Evolutionary conservation across 1,284 basidiomycete species (phyloP).

Genomic region (Ustilago xerochloae): DNA sequence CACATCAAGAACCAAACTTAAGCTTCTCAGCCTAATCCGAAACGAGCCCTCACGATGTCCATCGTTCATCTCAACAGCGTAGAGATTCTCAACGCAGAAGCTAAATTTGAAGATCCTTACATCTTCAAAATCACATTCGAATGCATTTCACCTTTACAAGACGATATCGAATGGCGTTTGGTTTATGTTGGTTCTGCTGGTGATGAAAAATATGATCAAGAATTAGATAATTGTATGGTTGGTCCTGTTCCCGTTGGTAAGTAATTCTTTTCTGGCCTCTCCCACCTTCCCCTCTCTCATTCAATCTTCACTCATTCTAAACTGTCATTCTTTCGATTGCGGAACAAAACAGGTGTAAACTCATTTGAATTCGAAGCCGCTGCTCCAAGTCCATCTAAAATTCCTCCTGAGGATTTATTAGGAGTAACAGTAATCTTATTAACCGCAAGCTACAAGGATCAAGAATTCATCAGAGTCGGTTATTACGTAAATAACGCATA

Average conservation of each 20-base stretch:
- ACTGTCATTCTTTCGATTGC: too few species aligned
- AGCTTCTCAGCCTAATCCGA: too few species aligned
- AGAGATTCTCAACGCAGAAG: constrained; percentile 63
- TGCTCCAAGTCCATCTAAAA: constrained; percentile 73
- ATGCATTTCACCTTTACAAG: constrained; percentile 89
- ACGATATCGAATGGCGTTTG: constrained; percentile 97
- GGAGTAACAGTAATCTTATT: constrained; percentile 91
- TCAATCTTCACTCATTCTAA: neutral
- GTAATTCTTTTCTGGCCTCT: neutral
- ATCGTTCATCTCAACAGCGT: constrained; percentile 66
- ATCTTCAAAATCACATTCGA: constrained; percentile 97
- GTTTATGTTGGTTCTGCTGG: constrained; percentile 96
- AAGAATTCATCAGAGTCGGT: constrained; percentile 97
- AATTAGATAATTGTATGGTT: constrained; percentile 81
- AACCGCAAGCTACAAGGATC: constrained; percentile 86
- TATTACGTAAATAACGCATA: constrained; percentile 99
- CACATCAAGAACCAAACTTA: too few species aligned
- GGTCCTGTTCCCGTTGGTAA: constrained; percentile 82
- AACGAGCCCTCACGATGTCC: too few species aligned
- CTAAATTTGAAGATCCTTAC: constrained; percentile 77
- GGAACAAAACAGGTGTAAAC: constrained; percentile 81
- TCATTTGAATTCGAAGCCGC: constrained; percentile 89
- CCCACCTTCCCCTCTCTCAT: neutral
- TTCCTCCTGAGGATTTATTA: constrained; percentile 83
- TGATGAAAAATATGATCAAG: constrained; percentile 90